Evolutionary conservation across 148 eudicot species (phyloP), one percentile per base, ranked within the genome.

Genomic region (Fallopia convolvulus): DNA sequence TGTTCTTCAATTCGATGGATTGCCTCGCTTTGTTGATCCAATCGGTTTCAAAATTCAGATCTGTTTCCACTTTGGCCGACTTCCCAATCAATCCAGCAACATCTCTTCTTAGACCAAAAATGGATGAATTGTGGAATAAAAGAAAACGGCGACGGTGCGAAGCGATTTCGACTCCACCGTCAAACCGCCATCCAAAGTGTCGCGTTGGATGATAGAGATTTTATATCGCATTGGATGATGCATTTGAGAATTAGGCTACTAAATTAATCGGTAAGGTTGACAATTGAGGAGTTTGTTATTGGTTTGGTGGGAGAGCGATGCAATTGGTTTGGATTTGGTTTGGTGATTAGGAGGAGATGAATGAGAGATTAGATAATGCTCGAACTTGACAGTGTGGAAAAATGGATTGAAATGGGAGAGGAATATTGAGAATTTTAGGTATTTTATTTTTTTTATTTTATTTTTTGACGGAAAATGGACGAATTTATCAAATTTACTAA

Each of bases 1-100:
- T 20, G 30, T 91, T 91, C 61, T 3, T 91, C 9, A 81, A 70
- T 0, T 81, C 87, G 0, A 84, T 88, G 0, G 60, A 39, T 20
- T 82, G 89, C 0, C 68, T 91, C 30, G 83, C 85, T 0, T 79
- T 76, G 39, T 80, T 95, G 1, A 68, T 82, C 5, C 77, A 56
- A 33, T 84, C 81, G 0, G 61, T 92, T 0, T 72, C 78, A 2
- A 86, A 82, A 15, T 85, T 83, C 13, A 63, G 77, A 30, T 74
- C 80, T 13, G 48, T 56, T 2, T 76, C 79, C 18, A 68, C 39
- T 17, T 65, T 79, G 1, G 75, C 55, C 0, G 76, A 74, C 60
- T 26, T 26, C 30, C 30, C 30, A 26, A 26, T 26, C 30, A 26
- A 26, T 26, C 30, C 30, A 26, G 30, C 30, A 26, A 26, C 30